These are phyloP conservation scores for Pseudonitzschia multiseries DNA, from an alignment of 108 stramenopile genomes.

Conservation along the genomic window DNA sequence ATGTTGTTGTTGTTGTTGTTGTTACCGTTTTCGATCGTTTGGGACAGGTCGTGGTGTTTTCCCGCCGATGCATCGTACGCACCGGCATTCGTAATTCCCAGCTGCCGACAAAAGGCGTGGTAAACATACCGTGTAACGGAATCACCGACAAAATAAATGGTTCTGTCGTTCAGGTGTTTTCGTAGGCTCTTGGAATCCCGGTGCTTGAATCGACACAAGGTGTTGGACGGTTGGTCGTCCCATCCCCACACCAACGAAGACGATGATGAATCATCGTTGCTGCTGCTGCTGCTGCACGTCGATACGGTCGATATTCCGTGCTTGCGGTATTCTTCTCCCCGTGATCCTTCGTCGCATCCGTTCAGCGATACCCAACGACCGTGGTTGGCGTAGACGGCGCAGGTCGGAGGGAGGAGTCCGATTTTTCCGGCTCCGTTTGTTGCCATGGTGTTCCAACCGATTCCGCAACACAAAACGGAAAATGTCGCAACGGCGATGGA, in stretches of 20 bases:
- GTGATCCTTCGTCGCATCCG: slow-evolving; percentile 73
- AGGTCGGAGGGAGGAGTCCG: slow-evolving; percentile 53
- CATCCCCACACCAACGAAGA: slow-evolving; percentile 67
- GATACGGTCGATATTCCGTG: slow-evolving; percentile 54
- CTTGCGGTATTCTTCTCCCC: slow-evolving; percentile 66
- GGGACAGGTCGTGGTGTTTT: slow-evolving; percentile 57
- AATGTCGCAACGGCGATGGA: slow-evolving; percentile 44
- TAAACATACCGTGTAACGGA: slow-evolving; percentile 78
- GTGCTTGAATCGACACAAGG: slow-evolving; percentile 72
- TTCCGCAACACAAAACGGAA: slow-evolving; percentile 47
- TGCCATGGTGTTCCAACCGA: slow-evolving; percentile 65
- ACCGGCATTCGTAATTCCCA: slow-evolving; percentile 67
- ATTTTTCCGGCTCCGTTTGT: slow-evolving; percentile 56
- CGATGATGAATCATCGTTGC: slow-evolving; percentile 34
- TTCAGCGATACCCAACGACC: slow-evolving; percentile 77
- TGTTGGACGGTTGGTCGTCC: slow-evolving; percentile 45
- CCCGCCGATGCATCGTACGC: slow-evolving; percentile 69
- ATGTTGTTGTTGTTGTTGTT: too few species aligned
- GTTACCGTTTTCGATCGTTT: slow-evolving; percentile 38
- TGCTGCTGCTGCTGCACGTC: too few species aligned
- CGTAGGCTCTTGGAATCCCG: slow-evolving; percentile 55
- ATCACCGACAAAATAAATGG: slow-evolving; percentile 78
- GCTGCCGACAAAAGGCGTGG: slow-evolving; percentile 59
- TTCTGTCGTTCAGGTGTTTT: slow-evolving; percentile 49
- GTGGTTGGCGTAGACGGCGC: slow-evolving; percentile 58